Evolutionary conservation across 305 asterid genomes (phyloP).

Genomic region (Fraxinus dipetala): DNA sequence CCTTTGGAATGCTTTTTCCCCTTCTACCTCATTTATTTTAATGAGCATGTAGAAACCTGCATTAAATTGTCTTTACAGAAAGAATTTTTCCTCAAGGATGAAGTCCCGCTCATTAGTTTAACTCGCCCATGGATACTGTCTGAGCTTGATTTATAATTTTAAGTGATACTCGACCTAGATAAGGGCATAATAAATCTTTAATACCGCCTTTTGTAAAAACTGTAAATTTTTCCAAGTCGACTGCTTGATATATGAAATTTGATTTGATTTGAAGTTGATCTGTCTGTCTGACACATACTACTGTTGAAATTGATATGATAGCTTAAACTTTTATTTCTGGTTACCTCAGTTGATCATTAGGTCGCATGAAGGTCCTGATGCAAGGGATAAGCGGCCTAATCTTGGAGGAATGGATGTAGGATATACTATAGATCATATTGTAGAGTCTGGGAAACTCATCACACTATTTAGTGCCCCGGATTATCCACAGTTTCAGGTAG

Average conservation of each 20-base stretch:
- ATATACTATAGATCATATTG: constrained; percentile 79
- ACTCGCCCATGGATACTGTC: background rate
- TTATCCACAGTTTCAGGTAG: constrained; percentile 95
- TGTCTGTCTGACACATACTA: background rate
- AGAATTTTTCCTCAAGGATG: background rate
- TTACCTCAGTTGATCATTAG: constrained; percentile 72
- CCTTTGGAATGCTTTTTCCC: background rate
- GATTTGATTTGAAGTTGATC: background rate
- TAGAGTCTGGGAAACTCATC: constrained; percentile 78
- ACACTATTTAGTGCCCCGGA: constrained; percentile 97
- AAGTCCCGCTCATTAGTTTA: background rate
- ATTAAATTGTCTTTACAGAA: background rate
- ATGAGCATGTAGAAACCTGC: background rate
- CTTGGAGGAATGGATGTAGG: constrained; percentile 82
- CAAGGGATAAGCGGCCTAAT: constrained; percentile 79
- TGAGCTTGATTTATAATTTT: background rate
- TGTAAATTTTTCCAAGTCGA: background rate
- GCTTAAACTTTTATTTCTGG: constrained; percentile 25
- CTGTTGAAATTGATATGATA: constrained; percentile 21
- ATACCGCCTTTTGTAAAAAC: background rate
- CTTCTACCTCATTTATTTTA: background rate
- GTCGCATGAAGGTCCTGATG: constrained; percentile 99
- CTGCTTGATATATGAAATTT: background rate
- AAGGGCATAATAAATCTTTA: background rate
- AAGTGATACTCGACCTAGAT: background rate